Evolutionary conservation across 176 grass and related monocot species (phyloP), one percentile per base, ranked within the genome.

Genomic region (Avena eriantha): DNA sequence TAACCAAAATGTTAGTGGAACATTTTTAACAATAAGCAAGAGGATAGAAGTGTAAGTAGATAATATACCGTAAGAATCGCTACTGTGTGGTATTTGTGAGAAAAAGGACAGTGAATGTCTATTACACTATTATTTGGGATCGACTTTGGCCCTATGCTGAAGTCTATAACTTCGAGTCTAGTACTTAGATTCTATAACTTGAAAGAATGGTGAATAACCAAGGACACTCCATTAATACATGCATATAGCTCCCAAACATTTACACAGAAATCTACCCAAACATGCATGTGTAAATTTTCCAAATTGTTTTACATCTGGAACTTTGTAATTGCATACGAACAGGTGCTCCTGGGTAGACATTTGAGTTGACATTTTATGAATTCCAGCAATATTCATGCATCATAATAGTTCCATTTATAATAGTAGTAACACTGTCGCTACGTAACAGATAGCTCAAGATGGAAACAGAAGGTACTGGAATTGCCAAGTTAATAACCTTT

Each of bases 401-500:
- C 29, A 82, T 55, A 51, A 63, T 78, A 45, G 50, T 49, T 35
- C n/a, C 5, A 33, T 72, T 77, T 43, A 55, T 39, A 1, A 77
- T 39, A 76, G 21, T 56, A 50, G 68, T 68, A 17, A 56, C 23
- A 69, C 18, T 26, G n/a, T 43, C 41, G 75, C 4, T 18, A 8
- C 2, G 26, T 51, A 86, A 41, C 1, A 5, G 14, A 67, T 19
- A 82, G 16, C 47, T 55, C 34, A 31, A 73, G 33, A 56, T 58
- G 8, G 19, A 88, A 7, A 89, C n/a, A 76, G 22, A 80, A 75
- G 46, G 14, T 53, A 78, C 70, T 68, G 82, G 10, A n/a, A 81
- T 70, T 68, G 79, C 36, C 24, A 78, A 78, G 57, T 75, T 63
- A 76, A 83, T 39, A 80, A 98, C 93, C 79, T 88, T 94, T 80